Conservation (phyloP, 2,329 filamentous ascomycete genomes). For the Eutypa lata region DNA sequence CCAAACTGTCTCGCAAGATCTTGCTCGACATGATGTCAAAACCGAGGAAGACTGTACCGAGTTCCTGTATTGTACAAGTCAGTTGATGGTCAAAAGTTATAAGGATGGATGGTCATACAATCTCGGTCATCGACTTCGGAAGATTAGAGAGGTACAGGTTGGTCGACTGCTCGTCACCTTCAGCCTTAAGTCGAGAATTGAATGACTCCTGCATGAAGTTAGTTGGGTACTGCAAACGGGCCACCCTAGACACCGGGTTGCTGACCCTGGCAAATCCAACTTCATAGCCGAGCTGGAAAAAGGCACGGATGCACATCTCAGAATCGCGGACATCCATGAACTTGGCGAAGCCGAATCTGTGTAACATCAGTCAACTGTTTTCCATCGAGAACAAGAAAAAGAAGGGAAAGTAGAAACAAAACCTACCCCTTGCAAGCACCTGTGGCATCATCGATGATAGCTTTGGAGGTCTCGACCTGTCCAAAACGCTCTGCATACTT, state of each 20-base stretch:
- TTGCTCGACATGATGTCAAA: conserved; percentile 89
- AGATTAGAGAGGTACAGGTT: conserved; percentile 98
- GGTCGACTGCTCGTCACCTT: conserved; percentile 84
- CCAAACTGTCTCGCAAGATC: conserved; percentile 87
- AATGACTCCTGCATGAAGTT: conserved; percentile 74
- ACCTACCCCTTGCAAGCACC: conserved; percentile 92
- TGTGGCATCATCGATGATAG: conserved; percentile 92
- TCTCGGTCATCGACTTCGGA: conserved; percentile 86
- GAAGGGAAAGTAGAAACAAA: background rate
- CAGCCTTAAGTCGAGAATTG: conserved; percentile 95
- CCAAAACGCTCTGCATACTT: conserved; percentile 85
- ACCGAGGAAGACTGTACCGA: conserved; percentile 73
- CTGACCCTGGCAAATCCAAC: conserved; percentile 90
- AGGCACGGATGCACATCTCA: conserved; percentile 93
- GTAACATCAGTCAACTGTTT: conserved; percentile 25
- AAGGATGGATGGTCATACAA: conserved; percentile 47
- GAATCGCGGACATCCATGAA: conserved; percentile 85
- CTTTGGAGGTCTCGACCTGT: conserved; percentile 93
- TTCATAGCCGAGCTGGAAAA: conserved; percentile 92
- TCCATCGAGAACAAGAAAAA: too few relatives aligned
- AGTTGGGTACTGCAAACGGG: conserved; percentile 12
- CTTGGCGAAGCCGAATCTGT: conserved; percentile 94
- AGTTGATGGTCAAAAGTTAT: conserved; percentile 9
- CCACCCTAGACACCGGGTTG: conserved; percentile 10
- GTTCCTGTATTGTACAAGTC: conserved; percentile 49